Evolutionary conservation across 306 rosid species (phyloP).

Genomic region (Medicago arabica): DNA sequence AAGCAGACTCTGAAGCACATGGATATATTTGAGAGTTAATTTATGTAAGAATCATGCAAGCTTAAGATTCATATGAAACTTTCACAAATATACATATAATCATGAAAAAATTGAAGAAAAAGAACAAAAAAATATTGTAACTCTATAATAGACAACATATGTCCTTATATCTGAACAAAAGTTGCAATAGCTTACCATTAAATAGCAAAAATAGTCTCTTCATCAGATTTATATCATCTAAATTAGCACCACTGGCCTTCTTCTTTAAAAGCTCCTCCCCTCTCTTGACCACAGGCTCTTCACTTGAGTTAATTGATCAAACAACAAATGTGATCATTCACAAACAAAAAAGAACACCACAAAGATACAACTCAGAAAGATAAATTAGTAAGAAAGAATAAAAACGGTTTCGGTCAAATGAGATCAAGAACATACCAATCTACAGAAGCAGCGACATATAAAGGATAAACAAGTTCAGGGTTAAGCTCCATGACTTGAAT

Average conservation of each 20-base stretch:
- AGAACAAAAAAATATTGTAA: slow-evolving; percentile 19
- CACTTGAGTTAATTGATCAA: slow-evolving; percentile 71
- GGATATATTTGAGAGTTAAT: slow-evolving; percentile 9
- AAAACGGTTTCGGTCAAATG: slow-evolving; percentile 23
- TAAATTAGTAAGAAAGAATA: slow-evolving; percentile 34
- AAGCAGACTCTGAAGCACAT: slow-evolving; percentile 29
- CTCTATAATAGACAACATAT: slow-evolving; percentile 6
- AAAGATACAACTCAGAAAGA: slow-evolving; percentile 31
- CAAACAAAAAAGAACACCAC: slow-evolving; percentile 37
- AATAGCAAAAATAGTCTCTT: slow-evolving; percentile 74
- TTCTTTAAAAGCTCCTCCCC: slow-evolving; percentile 97
- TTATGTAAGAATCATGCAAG: slow-evolving; percentile 26
- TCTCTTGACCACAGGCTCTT: slow-evolving; percentile 85
- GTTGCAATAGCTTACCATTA: slow-evolving; percentile 66
- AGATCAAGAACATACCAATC: slow-evolving; percentile 67
- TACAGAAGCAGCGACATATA: slow-evolving; percentile 75
- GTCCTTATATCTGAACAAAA: slow-evolving; percentile 30
- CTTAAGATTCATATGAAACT: slow-evolving; percentile 27
- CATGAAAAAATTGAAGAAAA: slow-evolving; percentile 27
- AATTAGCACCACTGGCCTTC: slow-evolving; percentile 81
- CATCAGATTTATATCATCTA: slow-evolving; percentile 79
- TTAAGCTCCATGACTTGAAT: slow-evolving; percentile 78
- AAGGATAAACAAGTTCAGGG: slow-evolving; percentile 87
- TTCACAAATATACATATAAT: slow-evolving; percentile 18
- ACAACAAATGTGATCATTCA: slow-evolving; percentile 46